Conservation (phyloP, 1,284 basidiomycete species). For the Tylopilus orsonianus region DNA sequence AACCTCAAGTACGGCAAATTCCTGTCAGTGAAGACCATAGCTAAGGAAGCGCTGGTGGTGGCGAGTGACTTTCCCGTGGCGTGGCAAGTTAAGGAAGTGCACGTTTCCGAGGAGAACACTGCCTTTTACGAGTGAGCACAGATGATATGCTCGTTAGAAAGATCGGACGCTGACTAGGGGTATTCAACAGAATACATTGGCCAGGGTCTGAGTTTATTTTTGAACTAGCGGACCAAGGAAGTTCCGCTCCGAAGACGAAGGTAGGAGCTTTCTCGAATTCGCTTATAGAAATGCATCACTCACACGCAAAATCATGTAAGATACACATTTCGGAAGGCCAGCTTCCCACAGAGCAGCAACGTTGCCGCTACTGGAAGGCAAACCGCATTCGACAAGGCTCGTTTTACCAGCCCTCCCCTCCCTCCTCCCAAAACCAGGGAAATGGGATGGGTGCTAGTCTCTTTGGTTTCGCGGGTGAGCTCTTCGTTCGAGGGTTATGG, state of each 20-base stretch:
- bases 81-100: constrained; percentile 30
- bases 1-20: constrained; percentile 37
- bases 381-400: constrained; percentile 30
- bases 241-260: constrained; percentile 33
- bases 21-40: constrained; percentile 24
- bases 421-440: constrained; percentile 13
- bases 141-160: neutral
- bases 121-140: constrained; percentile 30
- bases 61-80: constrained; percentile 30
- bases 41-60: constrained; percentile 18
- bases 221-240: constrained; percentile 27
- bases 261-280: constrained; percentile 6
- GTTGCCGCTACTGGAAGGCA: constrained; percentile 31
- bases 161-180: neutral
- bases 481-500: neutral
- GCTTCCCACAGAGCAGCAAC: constrained; percentile 25
- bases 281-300: neutral
- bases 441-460: constrained; percentile 18
- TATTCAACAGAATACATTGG: constrained; percentile 28
- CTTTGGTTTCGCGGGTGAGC: constrained; percentile 26
- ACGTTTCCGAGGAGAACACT: constrained; percentile 28
- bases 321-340: constrained; percentile 29
- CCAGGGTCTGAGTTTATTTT: constrained; percentile 31
- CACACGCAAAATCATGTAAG: constrained; percentile 6
- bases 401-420: constrained; percentile 28